These are phyloP conservation scores for Solanum ossicruentum DNA, from an alignment of 257 asterid genomes.

Conservation along the genomic window DNA sequence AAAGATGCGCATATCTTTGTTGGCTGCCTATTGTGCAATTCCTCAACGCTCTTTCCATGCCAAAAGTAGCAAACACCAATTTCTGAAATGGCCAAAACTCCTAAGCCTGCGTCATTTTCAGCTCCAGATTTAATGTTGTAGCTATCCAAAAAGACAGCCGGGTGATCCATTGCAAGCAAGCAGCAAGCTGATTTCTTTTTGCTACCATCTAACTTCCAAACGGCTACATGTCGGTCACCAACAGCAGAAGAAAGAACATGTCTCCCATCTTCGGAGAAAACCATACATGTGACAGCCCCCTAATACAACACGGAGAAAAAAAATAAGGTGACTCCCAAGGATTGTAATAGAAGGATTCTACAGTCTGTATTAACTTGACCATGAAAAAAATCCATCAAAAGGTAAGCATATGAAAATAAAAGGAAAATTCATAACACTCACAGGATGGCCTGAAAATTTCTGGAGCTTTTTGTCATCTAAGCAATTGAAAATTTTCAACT, in stretches of 20 bases:
- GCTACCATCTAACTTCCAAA: conserved; percentile 71
- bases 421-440: conserved; percentile 29
- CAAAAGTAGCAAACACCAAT: conserved; percentile 79
- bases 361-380: not conserved
- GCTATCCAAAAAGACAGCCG: conserved; percentile 75
- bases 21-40: conserved; percentile 48
- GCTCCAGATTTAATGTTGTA: conserved; percentile 17
- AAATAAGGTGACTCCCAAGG: not conserved
- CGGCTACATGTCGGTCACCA: conserved; percentile 67
- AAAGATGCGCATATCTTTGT: conserved; percentile 42
- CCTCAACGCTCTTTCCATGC: conserved; percentile 60
- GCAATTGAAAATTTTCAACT: conserved; percentile 56
- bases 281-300: conserved; percentile 77
- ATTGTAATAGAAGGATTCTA: not conserved
- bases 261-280: conserved; percentile 71
- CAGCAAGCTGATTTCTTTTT: conserved; percentile 55
- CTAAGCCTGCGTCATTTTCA: conserved; percentile 37
- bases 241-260: conserved; percentile 69
- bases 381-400: not conserved
- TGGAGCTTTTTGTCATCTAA: conserved; percentile 60
- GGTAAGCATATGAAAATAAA: not conserved
- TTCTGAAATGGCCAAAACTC: conserved; percentile 83
- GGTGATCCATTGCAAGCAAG: conserved; percentile 80
- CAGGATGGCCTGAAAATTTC: conserved; percentile 94
- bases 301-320: conserved; percentile 9